phyloP scores from a whole-genome alignment of 306 rosid genomes.

The Prunus mira region DNA sequence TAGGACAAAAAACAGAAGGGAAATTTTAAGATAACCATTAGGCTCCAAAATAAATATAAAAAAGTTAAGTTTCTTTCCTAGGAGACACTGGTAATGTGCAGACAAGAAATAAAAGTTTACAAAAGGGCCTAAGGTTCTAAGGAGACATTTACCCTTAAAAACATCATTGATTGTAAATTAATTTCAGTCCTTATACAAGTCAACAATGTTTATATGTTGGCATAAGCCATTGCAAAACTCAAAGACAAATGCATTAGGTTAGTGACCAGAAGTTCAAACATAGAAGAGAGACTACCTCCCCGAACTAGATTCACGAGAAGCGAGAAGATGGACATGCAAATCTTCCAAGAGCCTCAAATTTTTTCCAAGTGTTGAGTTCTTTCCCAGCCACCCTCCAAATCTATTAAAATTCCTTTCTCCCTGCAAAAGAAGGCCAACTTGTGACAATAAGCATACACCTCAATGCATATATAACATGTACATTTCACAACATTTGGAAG shows the following conservation, averaged over 20 bases:
- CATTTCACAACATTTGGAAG: constrained; percentile 1
- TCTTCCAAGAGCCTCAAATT: constrained; percentile 86
- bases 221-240: background rate
- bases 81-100: background rate
- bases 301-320: constrained; percentile 78
- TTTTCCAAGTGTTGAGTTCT: constrained; percentile 84
- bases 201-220: background rate
- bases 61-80: background rate
- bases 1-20: background rate
- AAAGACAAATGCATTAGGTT: constrained; percentile 7
- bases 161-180: background rate
- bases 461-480: background rate
- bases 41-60: background rate
- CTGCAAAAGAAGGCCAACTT: constrained; percentile 40
- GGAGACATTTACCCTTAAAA: background rate
- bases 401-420: constrained; percentile 85
- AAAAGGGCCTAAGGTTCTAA: background rate
- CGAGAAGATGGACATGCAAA: constrained; percentile 82
- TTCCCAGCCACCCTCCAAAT: constrained; percentile 96
- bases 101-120: background rate
- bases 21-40: too few relatives aligned
- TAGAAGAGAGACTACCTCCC: constrained; percentile 57
- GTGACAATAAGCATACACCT: constrained; percentile 12
- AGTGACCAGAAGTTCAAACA: constrained; percentile 13
- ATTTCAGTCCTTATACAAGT: background rate